These are phyloP conservation scores for Daldinia sp. DNA, from an alignment of 2,329 filamentous ascomycete genomes.

Conservation along the genomic window DNA sequence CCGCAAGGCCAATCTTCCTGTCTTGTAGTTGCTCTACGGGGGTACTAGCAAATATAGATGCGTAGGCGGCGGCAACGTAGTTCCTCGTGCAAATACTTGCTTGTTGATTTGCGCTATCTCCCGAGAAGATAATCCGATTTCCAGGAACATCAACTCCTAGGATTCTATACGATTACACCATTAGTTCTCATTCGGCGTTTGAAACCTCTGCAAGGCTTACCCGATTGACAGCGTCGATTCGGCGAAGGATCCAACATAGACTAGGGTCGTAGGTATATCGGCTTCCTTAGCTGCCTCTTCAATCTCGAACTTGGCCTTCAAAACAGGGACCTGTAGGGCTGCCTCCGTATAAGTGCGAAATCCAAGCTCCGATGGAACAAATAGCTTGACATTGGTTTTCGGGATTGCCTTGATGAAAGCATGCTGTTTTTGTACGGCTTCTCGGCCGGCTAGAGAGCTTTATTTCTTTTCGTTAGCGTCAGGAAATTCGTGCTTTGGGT, in stretches of 20 bases:
- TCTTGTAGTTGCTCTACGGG: constrained; percentile 36
- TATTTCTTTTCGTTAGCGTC: background rate
- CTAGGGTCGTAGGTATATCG: constrained; percentile 36
- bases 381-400: constrained; percentile 40
- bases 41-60: constrained; percentile 41
- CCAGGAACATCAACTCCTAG: constrained; percentile 34
- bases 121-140: constrained; percentile 37
- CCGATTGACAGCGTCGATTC: constrained; percentile 40
- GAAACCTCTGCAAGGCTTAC: constrained; percentile 17
- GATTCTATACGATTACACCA: constrained; percentile 18
- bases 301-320: constrained; percentile 40
- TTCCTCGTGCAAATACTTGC: constrained; percentile 39
- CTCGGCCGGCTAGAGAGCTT: constrained; percentile 41
- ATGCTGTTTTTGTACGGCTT: constrained; percentile 38
- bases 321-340: constrained; percentile 37
- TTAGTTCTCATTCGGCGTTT: constrained; percentile 1
- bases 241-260: constrained; percentile 41
- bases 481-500: background rate
- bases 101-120: constrained; percentile 39
- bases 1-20: constrained; percentile 38
- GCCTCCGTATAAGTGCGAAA: constrained; percentile 37
- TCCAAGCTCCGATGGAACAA: constrained; percentile 44
- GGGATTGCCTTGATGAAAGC: constrained; percentile 44
- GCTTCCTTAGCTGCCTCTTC: constrained; percentile 38
- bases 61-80: constrained; percentile 44